A percentile compares a stretch with the other conserved stretches of the same genome.
Conservation (phyloP, 139 green algal species). For the Chlorella sp. region DNA sequence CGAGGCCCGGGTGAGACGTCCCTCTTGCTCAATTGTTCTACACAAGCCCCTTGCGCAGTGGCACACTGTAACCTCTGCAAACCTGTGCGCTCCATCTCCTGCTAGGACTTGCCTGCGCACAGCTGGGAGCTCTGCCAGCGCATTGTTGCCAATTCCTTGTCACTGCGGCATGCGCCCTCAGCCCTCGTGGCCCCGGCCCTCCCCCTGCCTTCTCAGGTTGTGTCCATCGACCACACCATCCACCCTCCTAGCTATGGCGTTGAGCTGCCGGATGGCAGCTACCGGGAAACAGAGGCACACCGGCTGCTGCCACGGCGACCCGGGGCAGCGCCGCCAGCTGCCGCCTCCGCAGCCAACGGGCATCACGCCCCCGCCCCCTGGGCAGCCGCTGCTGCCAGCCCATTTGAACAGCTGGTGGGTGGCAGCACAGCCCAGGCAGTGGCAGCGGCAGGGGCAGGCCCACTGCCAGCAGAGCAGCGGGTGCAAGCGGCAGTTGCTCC, state of each 20-base stretch:
- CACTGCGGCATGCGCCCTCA: no score
- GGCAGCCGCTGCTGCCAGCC: neutral
- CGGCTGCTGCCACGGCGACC: neutral
- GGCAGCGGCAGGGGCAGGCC: neutral
- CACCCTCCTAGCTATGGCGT: neutral
- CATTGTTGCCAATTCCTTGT: no score
- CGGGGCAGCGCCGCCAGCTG: no score
- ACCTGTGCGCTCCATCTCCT: no score
- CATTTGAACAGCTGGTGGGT: neutral
- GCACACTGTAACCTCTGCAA: no score
- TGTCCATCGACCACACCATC: neutral
- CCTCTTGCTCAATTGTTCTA: neutral
- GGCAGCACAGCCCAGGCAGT: neutral
- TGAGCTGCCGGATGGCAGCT: neutral
- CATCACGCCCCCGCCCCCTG: neutral
- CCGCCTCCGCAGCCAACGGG: no score
- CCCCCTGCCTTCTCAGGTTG: neutral
- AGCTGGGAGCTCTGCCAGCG: no score
- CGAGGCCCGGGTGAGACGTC: neutral
- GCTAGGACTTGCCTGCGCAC: no score
- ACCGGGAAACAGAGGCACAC: neutral
- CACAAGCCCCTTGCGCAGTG: no score
- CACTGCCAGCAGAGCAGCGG: no score
- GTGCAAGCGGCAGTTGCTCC: no score
- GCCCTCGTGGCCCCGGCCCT: neutral